Evolutionary conservation across 208 protist genomes (phyloP).

Genomic region (Blastocrithidia nonstop): DNA sequence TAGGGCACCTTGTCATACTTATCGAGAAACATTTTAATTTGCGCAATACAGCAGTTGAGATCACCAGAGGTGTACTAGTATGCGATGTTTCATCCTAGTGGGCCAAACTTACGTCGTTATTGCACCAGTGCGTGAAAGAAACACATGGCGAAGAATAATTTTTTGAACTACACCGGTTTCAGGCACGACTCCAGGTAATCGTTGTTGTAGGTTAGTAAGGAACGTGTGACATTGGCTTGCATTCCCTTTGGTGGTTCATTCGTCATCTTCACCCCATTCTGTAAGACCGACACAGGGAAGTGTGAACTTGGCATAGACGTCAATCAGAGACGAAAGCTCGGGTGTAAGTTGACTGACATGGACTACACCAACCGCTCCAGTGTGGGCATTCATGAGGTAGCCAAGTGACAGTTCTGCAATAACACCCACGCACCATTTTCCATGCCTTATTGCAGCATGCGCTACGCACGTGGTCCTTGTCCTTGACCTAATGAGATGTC

Average conservation of each 20-base stretch:
- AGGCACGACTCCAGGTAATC: slow-evolving; percentile 80
- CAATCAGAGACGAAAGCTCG: slow-evolving; percentile 96
- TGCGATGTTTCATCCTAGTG: slow-evolving; percentile 97
- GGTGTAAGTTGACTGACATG: slow-evolving; percentile 76
- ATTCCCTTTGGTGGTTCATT: slow-evolving; percentile 98
- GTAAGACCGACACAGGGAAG: slow-evolving; percentile 97
- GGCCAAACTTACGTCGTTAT: slow-evolving; percentile 97
- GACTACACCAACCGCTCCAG: slow-evolving; percentile 93
- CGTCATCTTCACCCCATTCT: slow-evolving; percentile 98
- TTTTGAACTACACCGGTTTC: slow-evolving; percentile 85
- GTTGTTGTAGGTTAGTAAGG: slow-evolving; percentile 58
- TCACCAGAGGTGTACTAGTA: slow-evolving; percentile 98
- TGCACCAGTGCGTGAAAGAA: slow-evolving; percentile 97
- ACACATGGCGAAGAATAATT: slow-evolving; percentile 93
- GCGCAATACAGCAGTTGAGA: slow-evolving; percentile 84
- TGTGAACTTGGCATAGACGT: slow-evolving; percentile 94
- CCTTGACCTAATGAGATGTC: slow-evolving; percentile 96
- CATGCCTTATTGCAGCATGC: slow-evolving; percentile 86
- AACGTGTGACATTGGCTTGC: slow-evolving; percentile 90
- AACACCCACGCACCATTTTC: slow-evolving; percentile 93
- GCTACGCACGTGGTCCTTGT: slow-evolving; percentile 94
- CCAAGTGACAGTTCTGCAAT: slow-evolving; percentile 98
- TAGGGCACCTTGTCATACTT: slow-evolving; percentile 92
- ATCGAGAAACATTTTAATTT: slow-evolving; percentile 93
- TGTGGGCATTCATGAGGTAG: slow-evolving; percentile 94